phyloP scores from a whole-genome alignment of 2,329 filamentous ascomycete genomes.

The Calonectria pseudoturangicola region DNA sequence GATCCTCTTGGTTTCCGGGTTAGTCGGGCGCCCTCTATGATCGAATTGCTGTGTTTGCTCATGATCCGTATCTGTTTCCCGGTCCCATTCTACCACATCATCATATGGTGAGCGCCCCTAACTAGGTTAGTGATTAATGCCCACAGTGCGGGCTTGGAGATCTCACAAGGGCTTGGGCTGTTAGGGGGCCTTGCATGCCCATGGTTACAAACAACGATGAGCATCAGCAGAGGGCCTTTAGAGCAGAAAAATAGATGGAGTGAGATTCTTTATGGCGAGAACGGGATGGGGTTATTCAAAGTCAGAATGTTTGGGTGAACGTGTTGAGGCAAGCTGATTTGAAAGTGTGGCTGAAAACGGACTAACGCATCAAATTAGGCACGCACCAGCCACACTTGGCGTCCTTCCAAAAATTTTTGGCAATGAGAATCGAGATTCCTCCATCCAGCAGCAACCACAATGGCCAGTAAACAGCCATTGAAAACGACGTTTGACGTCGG shows the following conservation, averaged over 20 bases:
- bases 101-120: constrained; percentile 78
- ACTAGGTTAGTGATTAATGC: constrained; percentile 5
- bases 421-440: constrained; percentile 47
- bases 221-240: constrained; percentile 31
- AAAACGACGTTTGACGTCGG: constrained; percentile 94
- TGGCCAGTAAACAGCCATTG: constrained; percentile 77
- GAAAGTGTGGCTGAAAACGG: constrained; percentile 17
- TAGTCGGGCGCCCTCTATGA: constrained; percentile 73
- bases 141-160: neutral
- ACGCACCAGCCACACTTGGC: constrained; percentile 22
- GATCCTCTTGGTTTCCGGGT: constrained; percentile 71
- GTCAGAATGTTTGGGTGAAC: constrained; percentile 16
- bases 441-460: constrained; percentile 49
- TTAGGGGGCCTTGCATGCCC: constrained; percentile 74
- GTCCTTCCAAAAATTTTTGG: constrained; percentile 44
- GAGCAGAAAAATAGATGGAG: neutral
- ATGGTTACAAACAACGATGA: constrained; percentile 58
- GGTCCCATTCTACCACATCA: constrained; percentile 71
- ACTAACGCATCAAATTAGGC: constrained; percentile 21
- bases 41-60: constrained; percentile 70
- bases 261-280: neutral
- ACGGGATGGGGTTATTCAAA: neutral
- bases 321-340: constrained; percentile 20
- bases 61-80: constrained; percentile 61
- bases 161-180: constrained; percentile 73